Conservation (phyloP, 441 rosid genomes). For the Pelargonium myrrhifolium region DNA sequence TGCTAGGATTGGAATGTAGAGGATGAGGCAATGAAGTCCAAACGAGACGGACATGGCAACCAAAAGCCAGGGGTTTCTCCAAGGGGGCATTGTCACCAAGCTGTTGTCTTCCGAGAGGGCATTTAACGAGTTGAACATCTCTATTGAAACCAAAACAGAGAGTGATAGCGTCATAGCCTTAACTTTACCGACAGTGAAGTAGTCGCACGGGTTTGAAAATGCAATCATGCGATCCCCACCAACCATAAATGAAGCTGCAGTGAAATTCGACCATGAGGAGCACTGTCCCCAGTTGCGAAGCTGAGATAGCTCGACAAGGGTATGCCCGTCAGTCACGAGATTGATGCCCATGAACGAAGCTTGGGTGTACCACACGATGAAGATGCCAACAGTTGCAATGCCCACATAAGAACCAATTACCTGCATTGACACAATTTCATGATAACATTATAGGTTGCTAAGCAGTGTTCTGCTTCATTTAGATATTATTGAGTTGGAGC, state of each 20-base stretch:
- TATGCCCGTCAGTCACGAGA: conserved; percentile 38
- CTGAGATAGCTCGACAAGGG: conserved; percentile 34
- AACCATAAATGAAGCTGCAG: conserved; percentile 32
- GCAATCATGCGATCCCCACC: conserved; percentile 25
- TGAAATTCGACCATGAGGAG: conserved; percentile 39
- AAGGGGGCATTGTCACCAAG: conserved; percentile 78
- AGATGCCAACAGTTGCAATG: conserved; percentile 38
- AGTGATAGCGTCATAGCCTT: conserved; percentile 90
- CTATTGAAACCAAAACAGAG: conserved; percentile 84
- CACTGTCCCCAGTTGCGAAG: conserved; percentile 43
- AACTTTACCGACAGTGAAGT: conserved; percentile 69
- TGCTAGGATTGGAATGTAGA: conserved; percentile 78
- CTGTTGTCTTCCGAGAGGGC: conserved; percentile 89
- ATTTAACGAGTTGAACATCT: conserved; percentile 94
- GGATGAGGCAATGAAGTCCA: conserved; percentile 78
- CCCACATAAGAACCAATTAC: conserved; percentile 42
- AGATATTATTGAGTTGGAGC: no score
- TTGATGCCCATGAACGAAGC: conserved; percentile 39
- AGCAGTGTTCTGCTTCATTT: no score
- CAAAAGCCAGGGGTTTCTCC: conserved; percentile 88
- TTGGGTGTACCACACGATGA: conserved; percentile 40
- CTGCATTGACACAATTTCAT: conserved; percentile 29
- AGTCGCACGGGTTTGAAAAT: conserved; percentile 56
- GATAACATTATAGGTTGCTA: no score
- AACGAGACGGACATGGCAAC: conserved; percentile 78